Percentiles rank a stretch among this genome's conserved stretches.
Conservation (phyloP, 306 rosid genomes). For the Lagenaria siceraria region DNA sequence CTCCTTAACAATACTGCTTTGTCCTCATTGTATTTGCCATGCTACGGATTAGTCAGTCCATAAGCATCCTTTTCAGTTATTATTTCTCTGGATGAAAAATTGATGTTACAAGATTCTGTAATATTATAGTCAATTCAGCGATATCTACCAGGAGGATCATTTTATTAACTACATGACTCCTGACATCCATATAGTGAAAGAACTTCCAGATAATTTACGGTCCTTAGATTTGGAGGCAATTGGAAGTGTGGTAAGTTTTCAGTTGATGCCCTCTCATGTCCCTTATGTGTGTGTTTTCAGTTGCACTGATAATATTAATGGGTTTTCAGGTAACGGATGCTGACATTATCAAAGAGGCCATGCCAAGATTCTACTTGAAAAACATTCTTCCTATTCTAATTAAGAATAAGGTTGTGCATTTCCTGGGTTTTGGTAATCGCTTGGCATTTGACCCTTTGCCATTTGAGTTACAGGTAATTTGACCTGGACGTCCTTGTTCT, state of each 20-base stretch:
- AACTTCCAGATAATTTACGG: slow-evolving; percentile 66
- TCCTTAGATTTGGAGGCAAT: slow-evolving; percentile 85
- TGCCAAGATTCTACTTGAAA: slow-evolving; percentile 81
- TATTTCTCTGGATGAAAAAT: slow-evolving; percentile 19
- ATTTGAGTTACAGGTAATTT: slow-evolving; percentile 71
- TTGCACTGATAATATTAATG: slow-evolving; percentile 18
- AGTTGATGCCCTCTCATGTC: background rate
- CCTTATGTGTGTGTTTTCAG: background rate
- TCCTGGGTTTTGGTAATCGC: slow-evolving; percentile 92
- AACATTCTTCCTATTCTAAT: slow-evolving; percentile 62
- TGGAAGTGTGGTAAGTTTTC: slow-evolving; percentile 65
- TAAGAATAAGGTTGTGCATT: slow-evolving; percentile 73
- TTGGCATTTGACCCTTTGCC: slow-evolving; percentile 91
- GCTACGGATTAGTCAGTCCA: slow-evolving; percentile 4
- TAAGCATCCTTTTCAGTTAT: slow-evolving; percentile 11
- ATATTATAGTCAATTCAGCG: slow-evolving; percentile 74
- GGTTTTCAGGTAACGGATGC: slow-evolving; percentile 69
- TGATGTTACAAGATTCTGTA: slow-evolving; percentile 24
- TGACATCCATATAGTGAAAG: slow-evolving; percentile 85
- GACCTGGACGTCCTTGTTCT: slow-evolving; percentile 16
- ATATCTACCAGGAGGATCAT: slow-evolving; percentile 89
- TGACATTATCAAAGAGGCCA: slow-evolving; percentile 84
- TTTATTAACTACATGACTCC: slow-evolving; percentile 74
- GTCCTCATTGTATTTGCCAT: slow-evolving; percentile 1
- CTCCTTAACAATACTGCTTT: background rate